Percentiles rank a stretch among this genome's conserved stretches.
These are phyloP conservation scores for Naumovozyma dairenensis DNA, from an alignment of 805 yeast species.

Conservation along the genomic window DNA sequence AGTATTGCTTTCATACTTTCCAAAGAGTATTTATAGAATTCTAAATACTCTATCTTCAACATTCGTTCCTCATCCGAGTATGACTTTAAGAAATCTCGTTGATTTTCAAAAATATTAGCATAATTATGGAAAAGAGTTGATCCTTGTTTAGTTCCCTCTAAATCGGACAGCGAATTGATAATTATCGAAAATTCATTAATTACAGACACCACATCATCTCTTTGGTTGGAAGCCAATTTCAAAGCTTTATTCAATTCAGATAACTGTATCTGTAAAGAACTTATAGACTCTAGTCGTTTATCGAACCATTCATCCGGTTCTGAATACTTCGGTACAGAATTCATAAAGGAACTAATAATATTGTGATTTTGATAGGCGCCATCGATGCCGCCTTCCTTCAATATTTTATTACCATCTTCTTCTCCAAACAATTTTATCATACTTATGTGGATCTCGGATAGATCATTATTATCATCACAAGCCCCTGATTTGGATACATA, in stretches of 20 bases:
- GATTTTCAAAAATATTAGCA: constrained; percentile 57
- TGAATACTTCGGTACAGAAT: constrained; percentile 47
- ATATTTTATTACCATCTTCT: constrained; percentile 21
- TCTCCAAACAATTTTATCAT: constrained; percentile 22
- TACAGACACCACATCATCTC: constrained; percentile 60
- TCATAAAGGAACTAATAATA: constrained; percentile 55
- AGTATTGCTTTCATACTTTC: constrained; percentile 65
- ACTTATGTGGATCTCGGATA: constrained; percentile 26
- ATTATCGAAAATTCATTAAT: constrained; percentile 55
- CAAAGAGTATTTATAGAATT: constrained; percentile 73
- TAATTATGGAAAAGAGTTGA: constrained; percentile 58
- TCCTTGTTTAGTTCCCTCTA: constrained; percentile 62
- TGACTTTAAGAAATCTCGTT: constrained; percentile 66
- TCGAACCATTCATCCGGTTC: constrained; percentile 75
- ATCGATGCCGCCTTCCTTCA: constrained; percentile 22
- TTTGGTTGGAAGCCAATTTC: constrained; percentile 61
- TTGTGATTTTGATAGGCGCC: constrained; percentile 55
- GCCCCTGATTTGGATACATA: constrained; percentile 46
- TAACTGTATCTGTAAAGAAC: constrained; percentile 62
- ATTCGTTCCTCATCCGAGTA: constrained; percentile 75
- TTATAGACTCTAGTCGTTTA: constrained; percentile 58
- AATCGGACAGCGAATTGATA: constrained; percentile 50
- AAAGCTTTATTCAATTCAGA: constrained; percentile 57
- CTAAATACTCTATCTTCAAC: constrained; percentile 75
- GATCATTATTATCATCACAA: constrained; percentile 32